Base-by-base conservation (phyloP, 1,139 yeast genomes). In the Yamadazyma triangularis region DNA sequence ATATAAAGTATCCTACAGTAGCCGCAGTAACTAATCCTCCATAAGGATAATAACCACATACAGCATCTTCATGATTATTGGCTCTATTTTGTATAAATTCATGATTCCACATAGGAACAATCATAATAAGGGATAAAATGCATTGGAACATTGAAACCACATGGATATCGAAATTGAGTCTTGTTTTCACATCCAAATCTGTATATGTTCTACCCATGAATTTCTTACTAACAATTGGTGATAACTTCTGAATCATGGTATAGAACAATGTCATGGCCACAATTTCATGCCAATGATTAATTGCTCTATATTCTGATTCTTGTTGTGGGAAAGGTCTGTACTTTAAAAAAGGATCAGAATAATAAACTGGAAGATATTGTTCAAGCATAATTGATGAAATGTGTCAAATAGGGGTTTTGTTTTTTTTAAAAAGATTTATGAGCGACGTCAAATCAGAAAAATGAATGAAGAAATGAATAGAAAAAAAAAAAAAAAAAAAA, bases 91-190 rank as follows among this genome's bases (percentile, higher is more conserved):
- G 51, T 36, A 64, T 60, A 29, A 58, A 55, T 2, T 70, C 65
- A 41, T 74, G 76, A 42, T 64, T 60, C 60, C 82, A 77, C 53
- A 79, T 61, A 0, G 91, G 91, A 25, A 72, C 47, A 25, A 79
- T 67, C 8, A 77, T 47, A 6, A 53, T 48, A 30, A 82, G 50
- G 28, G 88, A 79, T 25, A 81, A 41, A 3, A 79, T 35, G 33
- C 89, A 74, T 56, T 91, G 96, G 24, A 88, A 70, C 76, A 83
- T 83, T 3, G 97, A 86, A 3, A 88, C 96, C 13, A 84, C 73
- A 55, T 91, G 96, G 44, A 89, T 81, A 53, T 88, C 94, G 49
- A 86, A 86, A 54, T 91, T 89, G 45, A 81, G 54, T 47, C 65
- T 65, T 22, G 73, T 67, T 39, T 75, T 73, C 20, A 47, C 44